Evolutionary conservation across 306 rosid species (phyloP).

Genomic region (Dryas alaskensis): DNA sequence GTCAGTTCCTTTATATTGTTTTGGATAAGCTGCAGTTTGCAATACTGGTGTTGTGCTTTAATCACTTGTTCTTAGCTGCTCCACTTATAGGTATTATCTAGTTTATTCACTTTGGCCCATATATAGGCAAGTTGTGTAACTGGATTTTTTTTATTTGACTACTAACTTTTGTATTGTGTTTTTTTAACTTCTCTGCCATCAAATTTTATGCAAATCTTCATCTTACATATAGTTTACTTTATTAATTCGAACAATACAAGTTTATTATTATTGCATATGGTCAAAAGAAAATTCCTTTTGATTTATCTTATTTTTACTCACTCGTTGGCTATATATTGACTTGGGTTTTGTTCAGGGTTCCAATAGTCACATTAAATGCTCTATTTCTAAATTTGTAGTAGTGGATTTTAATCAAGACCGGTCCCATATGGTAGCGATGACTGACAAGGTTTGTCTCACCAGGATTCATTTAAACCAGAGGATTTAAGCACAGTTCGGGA

Average conservation of each 20-base stretch:
- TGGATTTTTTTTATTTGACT: too few species aligned
- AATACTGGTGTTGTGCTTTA: background rate
- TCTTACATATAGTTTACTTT: background rate
- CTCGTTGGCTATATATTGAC: background rate
- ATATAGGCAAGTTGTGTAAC: background rate
- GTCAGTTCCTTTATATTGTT: background rate
- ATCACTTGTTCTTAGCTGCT: background rate
- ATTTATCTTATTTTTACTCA: background rate
- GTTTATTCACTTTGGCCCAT: background rate
- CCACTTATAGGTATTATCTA: background rate
- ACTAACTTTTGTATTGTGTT: too few species aligned
- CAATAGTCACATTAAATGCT: background rate
- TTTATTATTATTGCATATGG: background rate
- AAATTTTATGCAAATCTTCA: too few species aligned
- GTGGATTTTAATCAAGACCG: background rate
- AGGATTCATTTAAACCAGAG: constrained; percentile 72
- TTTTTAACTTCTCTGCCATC: background rate
- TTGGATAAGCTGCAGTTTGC: background rate
- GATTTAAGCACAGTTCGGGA: constrained; percentile 43
- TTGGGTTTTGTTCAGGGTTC: background rate
- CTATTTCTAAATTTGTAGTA: too few species aligned
- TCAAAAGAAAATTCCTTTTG: background rate
- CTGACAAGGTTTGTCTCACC: constrained; percentile 35
- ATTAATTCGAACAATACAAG: background rate
- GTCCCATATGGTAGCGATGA: background rate